phyloP scores from a whole-genome alignment of 164 flowering plant species.

The Magnolia officinalis region DNA sequence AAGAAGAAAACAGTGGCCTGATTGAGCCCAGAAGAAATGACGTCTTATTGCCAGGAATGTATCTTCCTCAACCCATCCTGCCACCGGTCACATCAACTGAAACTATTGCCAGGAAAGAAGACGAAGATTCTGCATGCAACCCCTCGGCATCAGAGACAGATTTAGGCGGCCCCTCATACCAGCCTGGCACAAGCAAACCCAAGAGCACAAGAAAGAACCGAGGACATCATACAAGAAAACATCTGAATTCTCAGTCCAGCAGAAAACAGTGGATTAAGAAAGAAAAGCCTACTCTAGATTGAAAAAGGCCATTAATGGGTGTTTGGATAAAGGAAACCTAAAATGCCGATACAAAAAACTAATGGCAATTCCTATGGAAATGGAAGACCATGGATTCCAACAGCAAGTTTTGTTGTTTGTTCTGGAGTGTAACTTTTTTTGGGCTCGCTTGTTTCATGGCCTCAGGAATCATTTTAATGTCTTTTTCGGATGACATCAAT shows the following conservation, averaged over 20 bases:
- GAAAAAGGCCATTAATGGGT: background rate
- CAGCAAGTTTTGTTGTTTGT: too few species aligned
- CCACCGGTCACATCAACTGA: slow-evolving; percentile 10
- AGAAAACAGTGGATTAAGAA: slow-evolving; percentile 47
- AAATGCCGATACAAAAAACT: too few species aligned
- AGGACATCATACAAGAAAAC: slow-evolving; percentile 28
- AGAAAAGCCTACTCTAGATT: slow-evolving; percentile 14
- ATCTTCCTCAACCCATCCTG: slow-evolving; percentile 40
- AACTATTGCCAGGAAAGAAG: slow-evolving; percentile 23
- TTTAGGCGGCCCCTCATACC: slow-evolving; percentile 25
- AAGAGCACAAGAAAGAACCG: slow-evolving; percentile 29
- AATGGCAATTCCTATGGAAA: too few species aligned
- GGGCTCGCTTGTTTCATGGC: too few species aligned
- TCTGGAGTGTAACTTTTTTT: too few species aligned
- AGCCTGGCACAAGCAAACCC: slow-evolving; percentile 22
- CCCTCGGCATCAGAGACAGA: slow-evolving; percentile 12
- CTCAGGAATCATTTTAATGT: too few species aligned
- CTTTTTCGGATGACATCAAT: too few species aligned
- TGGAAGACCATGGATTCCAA: too few species aligned
- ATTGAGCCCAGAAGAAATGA: slow-evolving; percentile 52
- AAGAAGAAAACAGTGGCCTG: slow-evolving; percentile 65
- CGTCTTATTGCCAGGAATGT: slow-evolving; percentile 63
- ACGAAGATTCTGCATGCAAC: slow-evolving; percentile 7
- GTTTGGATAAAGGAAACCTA: background rate
- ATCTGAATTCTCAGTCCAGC: slow-evolving; percentile 2